Percentiles rank a stretch among this genome's conserved stretches.
Conservation (phyloP, 495 filamentous ascomycete species). For the Tuber magnatum region DNA sequence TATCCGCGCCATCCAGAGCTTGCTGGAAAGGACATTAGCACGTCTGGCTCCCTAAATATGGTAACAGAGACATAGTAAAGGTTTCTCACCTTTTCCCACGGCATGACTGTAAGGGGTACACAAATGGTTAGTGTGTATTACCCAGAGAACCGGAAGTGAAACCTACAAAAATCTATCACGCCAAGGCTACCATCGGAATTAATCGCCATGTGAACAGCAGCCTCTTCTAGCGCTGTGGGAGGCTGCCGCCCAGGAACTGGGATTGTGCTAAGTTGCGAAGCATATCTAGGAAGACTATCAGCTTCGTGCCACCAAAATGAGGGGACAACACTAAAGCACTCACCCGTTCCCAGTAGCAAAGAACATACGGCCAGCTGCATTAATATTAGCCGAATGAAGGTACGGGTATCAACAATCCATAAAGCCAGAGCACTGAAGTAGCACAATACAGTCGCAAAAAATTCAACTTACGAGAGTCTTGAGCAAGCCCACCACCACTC, state of each 20-base stretch:
- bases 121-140: conserved; percentile 5
- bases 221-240: conserved; percentile 46
- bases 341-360: conserved; percentile 47
- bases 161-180: conserved; percentile 41
- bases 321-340: conserved; percentile 7
- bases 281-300: conserved; percentile 26
- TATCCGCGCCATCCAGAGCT: conserved; percentile 46
- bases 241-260: conserved; percentile 43
- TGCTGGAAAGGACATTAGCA: conserved; percentile 20
- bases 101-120: conserved; percentile 42
- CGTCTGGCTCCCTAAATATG: not conserved
- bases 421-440: not conserved
- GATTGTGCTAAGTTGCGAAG: conserved; percentile 42
- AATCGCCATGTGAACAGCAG: conserved; percentile 44
- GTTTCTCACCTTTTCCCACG: conserved; percentile 39
- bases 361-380: conserved; percentile 44
- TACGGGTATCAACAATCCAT: not conserved
- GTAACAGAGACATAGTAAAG: not conserved
- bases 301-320: not conserved
- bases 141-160: not conserved
- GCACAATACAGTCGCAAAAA: not conserved
- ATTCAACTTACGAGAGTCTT: conserved; percentile 21
- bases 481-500: conserved; percentile 45
- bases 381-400: conserved; percentile 15
- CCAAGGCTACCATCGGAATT: conserved; percentile 43